phyloP scores from a whole-genome alignment of 2,329 filamentous ascomycete species.

The Neurospora sp. region DNA sequence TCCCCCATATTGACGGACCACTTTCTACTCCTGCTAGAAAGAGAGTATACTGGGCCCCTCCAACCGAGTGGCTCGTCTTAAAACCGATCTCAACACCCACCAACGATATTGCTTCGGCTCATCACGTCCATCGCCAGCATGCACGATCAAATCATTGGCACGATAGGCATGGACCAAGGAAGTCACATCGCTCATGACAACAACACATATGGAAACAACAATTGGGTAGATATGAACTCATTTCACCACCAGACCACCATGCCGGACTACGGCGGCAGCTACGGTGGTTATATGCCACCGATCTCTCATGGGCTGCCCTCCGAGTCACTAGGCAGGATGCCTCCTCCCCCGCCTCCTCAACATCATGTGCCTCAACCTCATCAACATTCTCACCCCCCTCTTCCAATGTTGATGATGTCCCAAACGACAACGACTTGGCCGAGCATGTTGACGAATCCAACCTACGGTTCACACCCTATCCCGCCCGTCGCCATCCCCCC shows the following conservation, averaged over 20 bases:
- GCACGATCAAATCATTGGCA: constrained; percentile 35
- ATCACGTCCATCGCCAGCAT: constrained; percentile 19
- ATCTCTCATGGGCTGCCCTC: constrained; percentile 37
- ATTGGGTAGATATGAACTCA: constrained; percentile 47
- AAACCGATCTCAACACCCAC: neutral
- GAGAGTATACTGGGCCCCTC: neutral
- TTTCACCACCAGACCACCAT: constrained; percentile 63
- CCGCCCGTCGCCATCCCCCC: constrained; percentile 50
- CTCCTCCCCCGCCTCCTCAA: constrained; percentile 51
- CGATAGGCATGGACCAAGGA: constrained; percentile 36
- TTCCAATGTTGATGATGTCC: constrained; percentile 65
- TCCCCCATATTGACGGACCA: neutral
- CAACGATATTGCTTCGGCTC: neutral
- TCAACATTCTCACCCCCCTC: constrained; percentile 35
- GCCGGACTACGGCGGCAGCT: constrained; percentile 55
- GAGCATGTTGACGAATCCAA: constrained; percentile 68
- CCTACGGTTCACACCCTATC: constrained; percentile 41
- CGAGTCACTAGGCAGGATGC: constrained; percentile 41
- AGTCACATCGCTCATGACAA: constrained; percentile 34
- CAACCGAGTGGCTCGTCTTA: neutral
- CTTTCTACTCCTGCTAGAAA: neutral
- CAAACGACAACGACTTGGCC: constrained; percentile 58
- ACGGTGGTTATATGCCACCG: constrained; percentile 42
- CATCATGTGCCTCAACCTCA: constrained; percentile 45
- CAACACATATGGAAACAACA: constrained; percentile 32